Conservation (phyloP, 352 stramenopile species). For the Globisporangium acanthophoron region DNA sequence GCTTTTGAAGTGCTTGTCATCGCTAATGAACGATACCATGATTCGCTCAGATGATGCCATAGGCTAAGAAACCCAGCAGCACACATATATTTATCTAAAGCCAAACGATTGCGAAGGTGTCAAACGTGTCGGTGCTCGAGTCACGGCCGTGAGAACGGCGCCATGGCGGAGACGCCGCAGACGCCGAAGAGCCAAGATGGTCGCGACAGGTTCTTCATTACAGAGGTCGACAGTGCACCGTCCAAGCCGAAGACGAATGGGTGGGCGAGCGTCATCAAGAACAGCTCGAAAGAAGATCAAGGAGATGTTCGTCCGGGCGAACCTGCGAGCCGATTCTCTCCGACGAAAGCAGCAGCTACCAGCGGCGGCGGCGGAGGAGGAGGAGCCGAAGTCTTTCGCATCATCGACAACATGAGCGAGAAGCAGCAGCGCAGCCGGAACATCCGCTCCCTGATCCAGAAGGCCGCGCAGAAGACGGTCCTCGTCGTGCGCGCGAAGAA, state of each 20-base stretch:
- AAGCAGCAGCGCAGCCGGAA: constrained; percentile 47
- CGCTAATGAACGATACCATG: constrained; percentile 7
- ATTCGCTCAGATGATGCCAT: no score
- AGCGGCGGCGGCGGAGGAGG: constrained; percentile 12
- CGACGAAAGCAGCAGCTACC: constrained; percentile 3
- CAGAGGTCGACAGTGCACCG: constrained; percentile 15
- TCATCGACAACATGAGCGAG: constrained; percentile 45
- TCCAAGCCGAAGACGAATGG: neutral
- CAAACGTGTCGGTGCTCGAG: neutral
- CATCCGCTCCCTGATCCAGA: constrained; percentile 57
- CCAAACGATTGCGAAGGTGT: no score
- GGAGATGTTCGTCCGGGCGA: constrained; percentile 4
- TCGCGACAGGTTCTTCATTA: constrained; percentile 28
- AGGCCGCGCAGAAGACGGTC: constrained; percentile 66
- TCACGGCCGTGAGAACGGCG: neutral
- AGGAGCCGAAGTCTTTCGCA: constrained; percentile 33
- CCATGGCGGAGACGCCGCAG: neutral
- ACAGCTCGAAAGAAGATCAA: constrained; percentile 1
- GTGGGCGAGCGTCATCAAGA: neutral
- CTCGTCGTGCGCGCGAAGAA: constrained; percentile 70
- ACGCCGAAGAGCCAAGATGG: neutral
- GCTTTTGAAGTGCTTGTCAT: neutral
- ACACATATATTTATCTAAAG: no score
- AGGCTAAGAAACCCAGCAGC: no score
- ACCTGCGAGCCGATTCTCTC: constrained; percentile 7